Base-by-base conservation (phyloP, 2,329 filamentous ascomycete species). In the Fonsecaea nubica region DNA sequence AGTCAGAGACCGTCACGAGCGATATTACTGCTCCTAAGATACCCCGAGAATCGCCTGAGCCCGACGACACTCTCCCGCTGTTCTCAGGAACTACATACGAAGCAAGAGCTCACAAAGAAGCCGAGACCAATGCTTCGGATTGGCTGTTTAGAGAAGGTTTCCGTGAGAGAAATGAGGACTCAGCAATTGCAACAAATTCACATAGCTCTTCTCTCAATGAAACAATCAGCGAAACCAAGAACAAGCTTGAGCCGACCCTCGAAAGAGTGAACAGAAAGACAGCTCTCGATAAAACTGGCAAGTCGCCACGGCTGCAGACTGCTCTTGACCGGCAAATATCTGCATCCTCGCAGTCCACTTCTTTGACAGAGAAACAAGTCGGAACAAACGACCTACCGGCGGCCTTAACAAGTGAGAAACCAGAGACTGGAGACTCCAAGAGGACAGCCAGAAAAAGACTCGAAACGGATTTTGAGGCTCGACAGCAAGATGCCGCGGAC, bases 61-160 rank as follows among this genome's bases (percentile, higher is more conserved):
- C 65, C 38, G 67, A 69, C 35, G 67, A 71, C 5, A 63, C 55
- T 38, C 54, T 62, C n/a, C 69, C 71, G 40, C 60, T 73, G 30
- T 73, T 72, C 55, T 69, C 69, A n/a, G 72, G 72, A 10, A 73
- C 72, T 2, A 69, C 69, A 4, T 73, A 73, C 48, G 69, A 66
- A 36, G 53, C 38, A 25, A 67, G 58, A 38, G 60, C 48, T n/a
- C 55, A 8, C 50, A 45, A 63, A 6, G 33, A 54, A 53, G 50
- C 36, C 15, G 21, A 32, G 32, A 6, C 12, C 10, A 38, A 40
- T 21, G 12, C 60, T n/a, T 59, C 54, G 30, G 58, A 66, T 58
- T 72, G 71, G 69, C 65, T 71, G 33, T 54, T 35, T 12, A 65
- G 61, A 48, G 69, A 72, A 62, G 68, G 68, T 3, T 72, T 72